Conservation (phyloP, 768 basidiomycete genomes). For the Mycena galericulata region DNA sequence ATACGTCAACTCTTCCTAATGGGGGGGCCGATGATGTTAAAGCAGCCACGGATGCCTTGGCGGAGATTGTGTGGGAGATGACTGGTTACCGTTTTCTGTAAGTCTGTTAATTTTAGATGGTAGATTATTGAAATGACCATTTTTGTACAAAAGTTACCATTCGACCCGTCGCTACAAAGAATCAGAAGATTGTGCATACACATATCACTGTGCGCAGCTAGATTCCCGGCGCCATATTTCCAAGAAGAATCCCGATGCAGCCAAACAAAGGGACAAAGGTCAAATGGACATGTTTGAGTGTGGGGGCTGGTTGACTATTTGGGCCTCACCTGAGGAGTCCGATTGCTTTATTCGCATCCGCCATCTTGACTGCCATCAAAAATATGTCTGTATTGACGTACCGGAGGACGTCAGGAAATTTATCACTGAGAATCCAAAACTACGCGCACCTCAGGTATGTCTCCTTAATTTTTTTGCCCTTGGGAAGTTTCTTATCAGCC, state of each 20-base stretch:
- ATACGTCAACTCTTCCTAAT: too few species aligned
- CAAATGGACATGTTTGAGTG: slow-evolving; percentile 35
- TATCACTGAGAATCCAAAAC: slow-evolving; percentile 10
- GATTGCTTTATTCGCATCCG: slow-evolving; percentile 5
- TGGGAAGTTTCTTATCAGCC: too few species aligned
- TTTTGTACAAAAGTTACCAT: too few species aligned
- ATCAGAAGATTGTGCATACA: neutral
- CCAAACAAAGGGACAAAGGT: slow-evolving; percentile 23
- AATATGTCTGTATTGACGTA: slow-evolving; percentile 20
- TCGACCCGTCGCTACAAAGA: neutral
- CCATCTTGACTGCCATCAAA: slow-evolving; percentile 34
- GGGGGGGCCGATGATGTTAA: too few species aligned
- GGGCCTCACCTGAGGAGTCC: neutral
- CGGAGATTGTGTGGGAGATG: too few species aligned
- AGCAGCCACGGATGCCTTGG: too few species aligned
- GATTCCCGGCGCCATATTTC: slow-evolving; percentile 11
- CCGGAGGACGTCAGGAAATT: neutral
- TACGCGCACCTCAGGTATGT: slow-evolving; percentile 28
- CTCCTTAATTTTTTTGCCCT: too few species aligned
- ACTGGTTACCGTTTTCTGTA: too few species aligned
- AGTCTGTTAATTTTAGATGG: too few species aligned
- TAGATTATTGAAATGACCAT: too few species aligned
- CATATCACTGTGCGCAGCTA: slow-evolving; percentile 9
- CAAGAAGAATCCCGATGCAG: slow-evolving; percentile 18
- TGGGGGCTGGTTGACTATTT: slow-evolving; percentile 32